Evolutionary conservation across 495 filamentous ascomycete genomes (phyloP).

Genomic region (Apiosordaria backusii): DNA sequence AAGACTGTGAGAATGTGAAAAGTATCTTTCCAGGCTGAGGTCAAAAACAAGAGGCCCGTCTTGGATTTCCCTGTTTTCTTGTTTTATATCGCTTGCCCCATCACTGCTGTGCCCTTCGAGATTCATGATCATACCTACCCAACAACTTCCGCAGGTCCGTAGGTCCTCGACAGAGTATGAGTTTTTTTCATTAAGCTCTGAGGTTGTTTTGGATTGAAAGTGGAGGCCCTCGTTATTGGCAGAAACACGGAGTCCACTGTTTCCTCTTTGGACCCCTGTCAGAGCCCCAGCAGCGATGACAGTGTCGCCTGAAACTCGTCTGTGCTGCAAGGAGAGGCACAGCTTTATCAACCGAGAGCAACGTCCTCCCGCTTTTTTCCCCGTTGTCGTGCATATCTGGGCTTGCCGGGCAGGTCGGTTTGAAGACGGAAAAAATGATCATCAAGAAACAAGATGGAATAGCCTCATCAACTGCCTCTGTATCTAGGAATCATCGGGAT

Average conservation of each 20-base stretch:
- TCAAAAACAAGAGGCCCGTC: neutral
- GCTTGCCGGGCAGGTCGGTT: neutral
- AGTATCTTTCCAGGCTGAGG: neutral
- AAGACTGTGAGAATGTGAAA: neutral
- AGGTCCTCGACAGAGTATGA: neutral
- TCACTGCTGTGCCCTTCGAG: no score
- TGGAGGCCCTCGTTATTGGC: slow-evolving; percentile 22
- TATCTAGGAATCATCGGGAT: neutral
- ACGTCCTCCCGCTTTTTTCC: neutral
- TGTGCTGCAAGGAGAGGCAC: slow-evolving; percentile 28
- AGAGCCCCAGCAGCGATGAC: slow-evolving; percentile 23
- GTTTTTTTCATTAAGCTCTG: slow-evolving; percentile 18
- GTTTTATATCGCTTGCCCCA: neutral
- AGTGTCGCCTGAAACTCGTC: slow-evolving; percentile 36
- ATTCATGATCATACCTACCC: no score
- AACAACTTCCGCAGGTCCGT: neutral
- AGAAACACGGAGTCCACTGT: slow-evolving; percentile 22
- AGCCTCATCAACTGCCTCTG: slow-evolving; percentile 9
- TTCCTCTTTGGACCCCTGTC: slow-evolving; percentile 24
- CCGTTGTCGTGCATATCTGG: neutral
- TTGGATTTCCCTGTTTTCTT: neutral
- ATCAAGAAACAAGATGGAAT: slow-evolving; percentile 19
- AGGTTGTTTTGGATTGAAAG: slow-evolving; percentile 34
- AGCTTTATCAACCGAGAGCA: slow-evolving; percentile 18
- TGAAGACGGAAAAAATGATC: neutral